phyloP scores from a whole-genome alignment of 306 rosid genomes.

The Quercus ilex region DNA sequence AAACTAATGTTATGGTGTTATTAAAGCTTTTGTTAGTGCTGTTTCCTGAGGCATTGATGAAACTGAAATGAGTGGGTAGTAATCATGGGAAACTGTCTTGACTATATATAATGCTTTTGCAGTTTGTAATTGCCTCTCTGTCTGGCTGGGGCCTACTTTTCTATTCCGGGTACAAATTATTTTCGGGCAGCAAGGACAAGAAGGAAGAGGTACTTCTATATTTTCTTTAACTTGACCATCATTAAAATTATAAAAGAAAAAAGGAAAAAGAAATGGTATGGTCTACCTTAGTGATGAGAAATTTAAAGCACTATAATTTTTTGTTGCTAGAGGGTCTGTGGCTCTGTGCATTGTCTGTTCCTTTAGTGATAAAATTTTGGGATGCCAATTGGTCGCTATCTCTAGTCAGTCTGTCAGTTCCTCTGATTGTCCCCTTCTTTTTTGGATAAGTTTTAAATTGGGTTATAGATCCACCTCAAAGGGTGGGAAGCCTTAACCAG shows the following conservation, averaged over 20 bases:
- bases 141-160: conserved; percentile 81
- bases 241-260: neutral
- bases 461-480: too few species aligned
- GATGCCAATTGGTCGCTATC: neutral
- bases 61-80: neutral
- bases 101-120: conserved; percentile 31
- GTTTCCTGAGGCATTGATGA: neutral
- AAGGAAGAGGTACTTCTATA: conserved; percentile 75
- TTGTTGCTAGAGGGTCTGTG: neutral
- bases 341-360: neutral
- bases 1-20: neutral
- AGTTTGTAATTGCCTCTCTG: conserved; percentile 82
- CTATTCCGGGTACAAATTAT: conserved; percentile 58
- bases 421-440: neutral
- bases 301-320: neutral
- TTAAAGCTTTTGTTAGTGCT: neutral
- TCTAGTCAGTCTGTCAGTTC: neutral
- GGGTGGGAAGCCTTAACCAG: too few species aligned
- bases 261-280: neutral
- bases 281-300: neutral
- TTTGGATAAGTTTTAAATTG: too few species aligned
- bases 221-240: neutral
- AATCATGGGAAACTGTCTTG: conserved; percentile 17
- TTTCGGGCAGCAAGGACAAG: conserved; percentile 70
- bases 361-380: neutral